Evolutionary conservation across 306 rosid genomes (phyloP), one percentile per base, ranked within the genome.

Genomic region (Pueraria montana): DNA sequence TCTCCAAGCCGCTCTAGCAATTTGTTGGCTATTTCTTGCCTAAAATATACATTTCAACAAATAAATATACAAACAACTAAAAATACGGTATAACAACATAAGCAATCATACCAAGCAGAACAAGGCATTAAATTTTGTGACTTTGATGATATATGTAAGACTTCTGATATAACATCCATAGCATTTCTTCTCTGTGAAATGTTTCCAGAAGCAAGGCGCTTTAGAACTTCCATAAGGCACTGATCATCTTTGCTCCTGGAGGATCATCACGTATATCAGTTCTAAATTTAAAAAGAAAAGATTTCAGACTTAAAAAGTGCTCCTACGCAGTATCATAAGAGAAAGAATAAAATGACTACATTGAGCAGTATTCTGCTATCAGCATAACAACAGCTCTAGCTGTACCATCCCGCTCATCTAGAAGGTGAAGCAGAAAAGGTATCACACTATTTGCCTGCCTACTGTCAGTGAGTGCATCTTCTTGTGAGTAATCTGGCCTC

Each of bases 301-400:
- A 73, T 53, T 61, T 67, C 3, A 68, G 58, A 80, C 42, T 58
- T 64, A 45, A 68, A 84, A 72, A 69, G 70, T 50, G 23, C 11
- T 55, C 14, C 43, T 52, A 38, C 82, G 69, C 21, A 26, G 77
- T 34, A 75, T 42, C 64, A 72, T 45, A 72, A 40, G 55, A 26
- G 72, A 80, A 75, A 81, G 84, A 86, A 86, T 9, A 42, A 69
- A 86, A n/a, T 78, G 27, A 76, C 12, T 91, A 95, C 99, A 87
- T 88, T 84, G 89, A 84, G 89, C 94, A 95, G 83, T 88, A 95
- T 83, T 93, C 98, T 32, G 94, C 97, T 67, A 93, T 84, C 78
- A 95, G 94, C 92, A 84, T 78, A 64, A 89, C 91, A 79, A 91
- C 98, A 84, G 99, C 98, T 85, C 92, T 89, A 65, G 97, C 87